Evolutionary conservation across 805 yeast genomes (phyloP).

Genomic region (Ogataea angusta): DNA sequence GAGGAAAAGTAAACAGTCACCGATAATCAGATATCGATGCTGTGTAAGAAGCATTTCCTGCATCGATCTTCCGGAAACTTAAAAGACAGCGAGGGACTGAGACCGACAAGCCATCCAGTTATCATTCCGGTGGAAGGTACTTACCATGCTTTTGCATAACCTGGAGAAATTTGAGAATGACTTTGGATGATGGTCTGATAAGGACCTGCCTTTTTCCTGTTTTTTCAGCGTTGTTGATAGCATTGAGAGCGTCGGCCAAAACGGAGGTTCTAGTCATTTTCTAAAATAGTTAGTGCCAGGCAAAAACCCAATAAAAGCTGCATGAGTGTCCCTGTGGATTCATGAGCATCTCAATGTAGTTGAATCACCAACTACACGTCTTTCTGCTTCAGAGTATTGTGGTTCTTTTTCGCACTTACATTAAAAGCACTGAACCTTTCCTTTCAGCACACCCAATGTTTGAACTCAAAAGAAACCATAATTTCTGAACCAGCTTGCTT

Average conservation of each 20-base stretch:
- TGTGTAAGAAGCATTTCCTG: conserved; percentile 64
- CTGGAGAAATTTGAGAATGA: conserved; percentile 92
- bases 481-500: conserved; percentile 35
- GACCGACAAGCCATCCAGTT: conserved; percentile 96
- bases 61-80: conserved; percentile 84
- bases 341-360: conserved; percentile 37
- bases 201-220: conserved; percentile 99
- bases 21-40: conserved; percentile 35
- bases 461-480: conserved; percentile 20
- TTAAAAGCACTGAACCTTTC: neutral
- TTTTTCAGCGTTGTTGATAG: conserved; percentile 99
- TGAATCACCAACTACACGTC: neutral
- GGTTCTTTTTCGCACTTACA: conserved; percentile 10
- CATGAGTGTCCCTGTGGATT: conserved; percentile 50
- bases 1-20: conserved; percentile 67
- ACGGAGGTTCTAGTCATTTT: conserved; percentile 97
- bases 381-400: conserved; percentile 22
- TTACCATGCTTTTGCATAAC: conserved; percentile 97
- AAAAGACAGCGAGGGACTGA: conserved; percentile 92
- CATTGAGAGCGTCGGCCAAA: conserved; percentile 97
- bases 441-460: conserved; percentile 11
- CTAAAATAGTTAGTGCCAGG: conserved; percentile 30
- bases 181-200: conserved; percentile 98
- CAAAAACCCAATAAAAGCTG: conserved; percentile 35
- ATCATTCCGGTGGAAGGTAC: conserved; percentile 80